phyloP scores from a whole-genome alignment of 106 monocot species.

The Dendrobium officinale region DNA sequence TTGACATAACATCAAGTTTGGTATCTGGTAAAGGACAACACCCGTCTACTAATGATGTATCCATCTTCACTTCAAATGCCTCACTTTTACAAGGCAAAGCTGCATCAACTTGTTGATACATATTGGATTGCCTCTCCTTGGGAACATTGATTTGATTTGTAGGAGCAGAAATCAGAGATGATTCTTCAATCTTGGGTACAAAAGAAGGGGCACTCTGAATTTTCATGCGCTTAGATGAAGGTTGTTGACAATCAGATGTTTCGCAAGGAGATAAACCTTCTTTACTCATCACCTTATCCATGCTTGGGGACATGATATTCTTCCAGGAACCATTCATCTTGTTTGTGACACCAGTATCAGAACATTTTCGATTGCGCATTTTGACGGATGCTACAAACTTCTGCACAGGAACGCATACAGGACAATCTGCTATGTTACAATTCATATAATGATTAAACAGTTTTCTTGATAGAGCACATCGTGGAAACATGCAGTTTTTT shows the following conservation, averaged over 20 bases:
- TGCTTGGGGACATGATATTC: constrained; percentile 11
- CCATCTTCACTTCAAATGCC: constrained; percentile 37
- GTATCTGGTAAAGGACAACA: constrained; percentile 8
- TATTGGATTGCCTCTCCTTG: constrained; percentile 22
- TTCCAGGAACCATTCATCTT: constrained; percentile 26
- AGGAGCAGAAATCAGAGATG: constrained; percentile 28
- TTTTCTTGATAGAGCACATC: constrained; percentile 42
- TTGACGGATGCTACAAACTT: constrained; percentile 30
- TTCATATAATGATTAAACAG: constrained; percentile 43
- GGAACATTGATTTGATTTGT: constrained; percentile 27
- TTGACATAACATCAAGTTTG: constrained; percentile 16
- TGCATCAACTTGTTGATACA: constrained; percentile 18
- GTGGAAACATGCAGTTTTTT: constrained; percentile 42
- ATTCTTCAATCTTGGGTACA: constrained; percentile 35
- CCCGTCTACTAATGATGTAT: constrained; percentile 18
- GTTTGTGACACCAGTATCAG: constrained; percentile 18
- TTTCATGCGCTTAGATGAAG: constrained; percentile 57
- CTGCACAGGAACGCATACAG: constrained; percentile 67
- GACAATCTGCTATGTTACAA: constrained; percentile 52
- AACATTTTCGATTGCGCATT: constrained; percentile 7
- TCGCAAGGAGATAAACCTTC: constrained; percentile 22
- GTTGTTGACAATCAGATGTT: constrained; percentile 33
- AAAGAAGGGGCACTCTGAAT: constrained; percentile 28
- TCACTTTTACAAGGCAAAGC: constrained; percentile 24
- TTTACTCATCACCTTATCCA: constrained; percentile 25